Conservation (phyloP, 2,329 filamentous ascomycete genomes). For the Trichoderma sp. region DNA sequence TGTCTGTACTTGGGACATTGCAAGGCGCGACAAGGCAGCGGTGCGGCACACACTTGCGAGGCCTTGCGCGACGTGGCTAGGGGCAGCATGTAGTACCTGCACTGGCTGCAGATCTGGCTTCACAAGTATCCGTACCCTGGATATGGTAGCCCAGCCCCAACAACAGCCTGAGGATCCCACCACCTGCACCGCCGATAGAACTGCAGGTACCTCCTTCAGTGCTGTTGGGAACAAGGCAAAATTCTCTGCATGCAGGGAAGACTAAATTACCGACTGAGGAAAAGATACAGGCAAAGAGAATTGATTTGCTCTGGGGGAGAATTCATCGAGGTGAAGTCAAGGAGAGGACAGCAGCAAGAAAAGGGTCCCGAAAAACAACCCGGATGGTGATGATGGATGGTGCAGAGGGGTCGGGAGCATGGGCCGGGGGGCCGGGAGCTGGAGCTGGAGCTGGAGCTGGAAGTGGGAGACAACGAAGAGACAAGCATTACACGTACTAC, state of each 20-base stretch:
- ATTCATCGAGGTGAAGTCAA: not conserved
- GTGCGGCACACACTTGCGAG: no score
- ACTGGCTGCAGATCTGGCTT: no score
- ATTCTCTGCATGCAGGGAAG: not conserved
- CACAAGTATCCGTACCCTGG: not conserved
- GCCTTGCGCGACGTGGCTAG: not conserved
- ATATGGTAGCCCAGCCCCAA: not conserved
- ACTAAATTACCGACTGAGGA: no score
- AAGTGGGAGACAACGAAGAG: no score
- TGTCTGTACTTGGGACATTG: not conserved
- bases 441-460: no score
- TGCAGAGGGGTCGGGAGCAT: constrained; percentile 16
- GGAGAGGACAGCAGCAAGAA: not conserved
- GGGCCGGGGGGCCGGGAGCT: not conserved
- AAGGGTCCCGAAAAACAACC: not conserved
- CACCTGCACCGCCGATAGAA: no score
- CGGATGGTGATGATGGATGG: constrained; percentile 4
- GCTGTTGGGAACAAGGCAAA: no score
- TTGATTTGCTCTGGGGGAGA: not conserved
- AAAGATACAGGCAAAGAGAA: no score
- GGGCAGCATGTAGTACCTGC: no score
- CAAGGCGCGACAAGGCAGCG: not conserved
- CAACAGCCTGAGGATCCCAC: no score
- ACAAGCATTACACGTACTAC: no score
- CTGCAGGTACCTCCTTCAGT: no score